These are phyloP conservation scores for Papilionanthe hybrid DNA, from an alignment of 116 monocot species.

Conservation along the genomic window DNA sequence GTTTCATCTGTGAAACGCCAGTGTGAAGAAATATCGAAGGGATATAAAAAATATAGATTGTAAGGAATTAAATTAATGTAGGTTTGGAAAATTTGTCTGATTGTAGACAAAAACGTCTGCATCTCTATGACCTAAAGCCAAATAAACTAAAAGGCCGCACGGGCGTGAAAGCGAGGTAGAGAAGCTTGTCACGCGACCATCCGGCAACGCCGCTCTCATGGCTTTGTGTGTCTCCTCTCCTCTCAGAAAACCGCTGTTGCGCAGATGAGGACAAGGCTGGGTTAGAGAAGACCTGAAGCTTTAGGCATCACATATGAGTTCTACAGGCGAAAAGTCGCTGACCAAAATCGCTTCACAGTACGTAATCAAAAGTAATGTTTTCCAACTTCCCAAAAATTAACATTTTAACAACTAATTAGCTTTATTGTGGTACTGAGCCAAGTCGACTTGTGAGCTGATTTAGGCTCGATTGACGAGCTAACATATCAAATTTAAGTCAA, in stretches of 20 bases:
- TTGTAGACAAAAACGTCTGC: constrained; percentile 9
- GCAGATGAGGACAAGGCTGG: background rate
- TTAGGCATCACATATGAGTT: background rate
- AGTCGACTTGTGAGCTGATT: too few species aligned
- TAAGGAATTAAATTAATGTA: background rate
- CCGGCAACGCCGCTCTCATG: constrained; percentile 6
- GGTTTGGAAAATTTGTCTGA: constrained; percentile 8
- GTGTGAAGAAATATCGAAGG: background rate
- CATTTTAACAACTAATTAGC: background rate
- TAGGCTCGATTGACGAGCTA: too few species aligned
- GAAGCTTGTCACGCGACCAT: background rate
- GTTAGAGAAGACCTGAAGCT: background rate
- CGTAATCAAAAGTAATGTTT: background rate
- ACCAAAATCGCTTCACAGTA: background rate
- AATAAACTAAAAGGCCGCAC: constrained; percentile 2
- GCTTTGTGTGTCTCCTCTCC: constrained; percentile 6
- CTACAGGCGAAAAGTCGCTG: background rate
- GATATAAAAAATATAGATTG: background rate
- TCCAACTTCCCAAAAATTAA: background rate
- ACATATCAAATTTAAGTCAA: too few species aligned
- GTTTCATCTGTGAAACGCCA: too few species aligned
- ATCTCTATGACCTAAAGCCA: background rate
- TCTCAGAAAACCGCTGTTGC: constrained; percentile 1
- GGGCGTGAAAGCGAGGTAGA: constrained; percentile 5
- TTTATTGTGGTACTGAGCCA: too few species aligned